Base-by-base conservation (phyloP, 2,329 filamentous ascomycete genomes). In the Sporothrix humicola region DNA sequence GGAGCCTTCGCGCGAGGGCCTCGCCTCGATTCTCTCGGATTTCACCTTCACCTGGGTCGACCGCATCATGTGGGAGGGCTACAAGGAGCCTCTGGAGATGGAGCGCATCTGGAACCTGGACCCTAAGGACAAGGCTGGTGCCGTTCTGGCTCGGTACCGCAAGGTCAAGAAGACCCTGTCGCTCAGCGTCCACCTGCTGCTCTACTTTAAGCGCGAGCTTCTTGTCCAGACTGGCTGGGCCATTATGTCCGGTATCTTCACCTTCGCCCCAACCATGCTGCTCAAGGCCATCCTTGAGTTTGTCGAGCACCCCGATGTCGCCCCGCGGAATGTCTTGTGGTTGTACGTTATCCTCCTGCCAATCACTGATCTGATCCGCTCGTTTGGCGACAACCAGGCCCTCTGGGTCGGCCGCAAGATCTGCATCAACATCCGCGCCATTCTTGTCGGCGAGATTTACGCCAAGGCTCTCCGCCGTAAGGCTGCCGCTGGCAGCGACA, bases 391-490 rank as follows among this genome's bases (percentile, higher is more conserved):
- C 81, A 93, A 92, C 23, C 93, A 96, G 81, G 93, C 94, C 9
- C 86, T 99, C 0, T 99, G 93, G 93, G 92, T 97, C 74, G 96
- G 96, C 17, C 92, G 96, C 73, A 97, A 94, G 82, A 93, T 98
- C 75, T 98, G 95, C 82, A 95, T 99, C 78, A 92, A 94, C 75
- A 87, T 98, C 59, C 92, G 95, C 76, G 95, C 96, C 69, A 96
- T 99, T 79, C 94, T 99, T 75, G 94, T 99, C 77, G 96, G 96
- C 72, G 96, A 99, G 79, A 96, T 99, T 65, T 99, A 99, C 81
- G 93, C 94, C 73, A 99, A 99, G 83, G 94, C 96, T 1, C 87
- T 99, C 20, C 91, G 97, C 76, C 91, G 96, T 78, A 97, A 97
- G 82, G 95, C 94, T 20, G 91, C 94, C 26, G 91, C 95, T 9